A percentile compares a stretch with the other conserved stretches of the same genome.
phyloP scores from a whole-genome alignment of 106 monocot genomes.

The Narthecium ossifragum region DNA sequence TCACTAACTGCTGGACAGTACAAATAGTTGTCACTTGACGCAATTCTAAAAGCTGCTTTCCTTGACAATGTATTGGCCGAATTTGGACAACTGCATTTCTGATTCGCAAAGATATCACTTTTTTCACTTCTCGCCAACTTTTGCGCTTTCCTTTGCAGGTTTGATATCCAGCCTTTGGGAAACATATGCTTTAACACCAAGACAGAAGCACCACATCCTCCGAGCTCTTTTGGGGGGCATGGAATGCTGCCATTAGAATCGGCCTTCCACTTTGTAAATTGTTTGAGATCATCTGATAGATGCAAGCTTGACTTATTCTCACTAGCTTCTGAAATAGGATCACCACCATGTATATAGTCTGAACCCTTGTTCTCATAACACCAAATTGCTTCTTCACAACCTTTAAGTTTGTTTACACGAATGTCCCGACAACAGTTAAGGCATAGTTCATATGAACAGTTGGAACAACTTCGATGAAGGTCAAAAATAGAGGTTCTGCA shows the following conservation, averaged over 20 bases:
- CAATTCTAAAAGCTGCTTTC: conserved; percentile 51
- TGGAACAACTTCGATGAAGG: conserved; percentile 52
- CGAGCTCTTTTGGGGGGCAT: conserved; percentile 51
- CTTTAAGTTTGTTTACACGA: conserved; percentile 24
- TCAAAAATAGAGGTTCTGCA: conserved; percentile 74
- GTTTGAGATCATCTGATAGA: neutral
- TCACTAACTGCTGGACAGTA: conserved; percentile 47
- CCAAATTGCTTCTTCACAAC: conserved; percentile 8
- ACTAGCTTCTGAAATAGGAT: neutral
- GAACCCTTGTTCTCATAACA: conserved; percentile 21
- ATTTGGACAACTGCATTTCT: conserved; percentile 21
- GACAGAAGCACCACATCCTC: conserved; percentile 43
- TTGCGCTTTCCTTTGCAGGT: conserved; percentile 34
- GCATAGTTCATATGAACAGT: conserved; percentile 73
- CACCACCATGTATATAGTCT: conserved; percentile 57
- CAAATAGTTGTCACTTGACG: conserved; percentile 50
- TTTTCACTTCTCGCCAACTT: conserved; percentile 6
- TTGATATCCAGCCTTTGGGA: conserved; percentile 17
- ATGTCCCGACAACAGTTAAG: conserved; percentile 56
- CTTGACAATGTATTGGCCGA: conserved; percentile 18
- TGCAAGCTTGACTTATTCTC: too few species aligned
- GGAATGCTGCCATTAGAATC: conserved; percentile 32
- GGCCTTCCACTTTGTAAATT: conserved; percentile 28
- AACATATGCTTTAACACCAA: conserved; percentile 46
- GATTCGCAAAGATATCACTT: neutral